A percentile compares a stretch with the other conserved stretches of the same genome.
phyloP scores from a whole-genome alignment of 352 stramenopile species.

The Thraustotheca clavata region DNA sequence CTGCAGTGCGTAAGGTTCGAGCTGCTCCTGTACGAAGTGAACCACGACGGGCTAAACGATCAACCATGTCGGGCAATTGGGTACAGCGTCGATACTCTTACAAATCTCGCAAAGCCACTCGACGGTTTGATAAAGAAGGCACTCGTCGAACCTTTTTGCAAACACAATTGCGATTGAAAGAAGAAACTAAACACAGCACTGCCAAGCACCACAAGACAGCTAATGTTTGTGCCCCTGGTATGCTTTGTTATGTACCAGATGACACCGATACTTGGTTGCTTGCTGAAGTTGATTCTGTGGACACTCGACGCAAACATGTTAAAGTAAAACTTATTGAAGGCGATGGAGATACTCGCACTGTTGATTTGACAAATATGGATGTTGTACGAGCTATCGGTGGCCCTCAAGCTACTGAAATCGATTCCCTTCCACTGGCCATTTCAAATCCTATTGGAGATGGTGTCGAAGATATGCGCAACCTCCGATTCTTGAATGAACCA shows the following conservation, averaged over 20 bases:
- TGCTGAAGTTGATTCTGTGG: conserved; percentile 76
- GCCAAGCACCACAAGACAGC: conserved; percentile 57
- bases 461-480: conserved; percentile 79
- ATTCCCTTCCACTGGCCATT: conserved; percentile 77
- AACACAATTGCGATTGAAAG: conserved; percentile 68
- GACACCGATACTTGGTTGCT: conserved; percentile 81
- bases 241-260: conserved; percentile 85
- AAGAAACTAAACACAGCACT: conserved; percentile 57
- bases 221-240: conserved; percentile 79
- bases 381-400: conserved; percentile 74
- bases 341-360: conserved; percentile 44
- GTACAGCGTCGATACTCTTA: conserved; percentile 69
- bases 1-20: not conserved
- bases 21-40: not conserved
- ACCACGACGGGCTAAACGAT: conserved; percentile 34
- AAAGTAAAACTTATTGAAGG: conserved; percentile 69
- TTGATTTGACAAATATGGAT: conserved; percentile 78
- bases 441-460: conserved; percentile 63
- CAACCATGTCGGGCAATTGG: conserved; percentile 56
- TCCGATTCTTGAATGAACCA: conserved; percentile 88
- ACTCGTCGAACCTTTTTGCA: conserved; percentile 80
- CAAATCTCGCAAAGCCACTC: conserved; percentile 33
- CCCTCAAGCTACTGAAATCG: conserved; percentile 63
- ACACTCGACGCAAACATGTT: conserved; percentile 70
- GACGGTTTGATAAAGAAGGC: conserved; percentile 74